Evolutionary conservation across 352 stramenopile genomes (phyloP).

Genomic region (Globisporangium orthogonon): DNA sequence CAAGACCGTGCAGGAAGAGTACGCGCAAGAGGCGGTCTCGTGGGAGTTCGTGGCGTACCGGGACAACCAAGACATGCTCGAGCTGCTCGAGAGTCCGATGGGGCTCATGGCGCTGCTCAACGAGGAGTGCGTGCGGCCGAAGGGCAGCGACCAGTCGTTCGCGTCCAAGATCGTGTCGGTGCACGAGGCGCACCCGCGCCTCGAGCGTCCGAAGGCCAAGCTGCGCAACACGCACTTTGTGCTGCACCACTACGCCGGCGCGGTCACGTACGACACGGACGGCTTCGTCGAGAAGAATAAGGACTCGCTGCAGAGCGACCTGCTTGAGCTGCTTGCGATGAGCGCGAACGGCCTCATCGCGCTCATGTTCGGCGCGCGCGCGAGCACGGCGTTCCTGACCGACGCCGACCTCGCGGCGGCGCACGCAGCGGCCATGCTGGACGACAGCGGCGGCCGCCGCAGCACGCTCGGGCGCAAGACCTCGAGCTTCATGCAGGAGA

Average conservation of each 20-base stretch:
- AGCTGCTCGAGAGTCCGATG: conserved; percentile 87
- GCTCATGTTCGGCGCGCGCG: conserved; percentile 53
- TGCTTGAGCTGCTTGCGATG: conserved; percentile 57
- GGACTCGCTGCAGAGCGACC: conserved; percentile 74
- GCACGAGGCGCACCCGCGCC: conserved; percentile 70
- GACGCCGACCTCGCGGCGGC: conserved; percentile 55
- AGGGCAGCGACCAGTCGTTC: conserved; percentile 83
- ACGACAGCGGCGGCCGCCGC: conserved; percentile 23
- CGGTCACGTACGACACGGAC: conserved; percentile 74
- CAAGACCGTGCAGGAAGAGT: conserved; percentile 85
- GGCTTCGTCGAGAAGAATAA: conserved; percentile 89
- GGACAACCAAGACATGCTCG: conserved; percentile 90
- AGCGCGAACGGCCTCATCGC: conserved; percentile 73
- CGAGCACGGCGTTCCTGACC: conserved; percentile 45
- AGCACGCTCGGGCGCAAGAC: conserved; percentile 54
- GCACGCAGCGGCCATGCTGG: conserved; percentile 39
- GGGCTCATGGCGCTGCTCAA: conserved; percentile 88
- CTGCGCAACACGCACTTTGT: conserved; percentile 74
- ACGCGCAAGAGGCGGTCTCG: conserved; percentile 55
- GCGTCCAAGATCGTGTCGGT: conserved; percentile 84
- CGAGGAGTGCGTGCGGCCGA: conserved; percentile 87
- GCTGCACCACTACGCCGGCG: conserved; percentile 76
- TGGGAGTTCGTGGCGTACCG: conserved; percentile 83
- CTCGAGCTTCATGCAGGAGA: conserved; percentile 84
- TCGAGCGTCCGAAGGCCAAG: conserved; percentile 54